Evolutionary conservation across 2,329 filamentous ascomycete species (phyloP), one percentile per base, ranked within the genome.

Genomic region (Aspergillus fijiensis): DNA sequence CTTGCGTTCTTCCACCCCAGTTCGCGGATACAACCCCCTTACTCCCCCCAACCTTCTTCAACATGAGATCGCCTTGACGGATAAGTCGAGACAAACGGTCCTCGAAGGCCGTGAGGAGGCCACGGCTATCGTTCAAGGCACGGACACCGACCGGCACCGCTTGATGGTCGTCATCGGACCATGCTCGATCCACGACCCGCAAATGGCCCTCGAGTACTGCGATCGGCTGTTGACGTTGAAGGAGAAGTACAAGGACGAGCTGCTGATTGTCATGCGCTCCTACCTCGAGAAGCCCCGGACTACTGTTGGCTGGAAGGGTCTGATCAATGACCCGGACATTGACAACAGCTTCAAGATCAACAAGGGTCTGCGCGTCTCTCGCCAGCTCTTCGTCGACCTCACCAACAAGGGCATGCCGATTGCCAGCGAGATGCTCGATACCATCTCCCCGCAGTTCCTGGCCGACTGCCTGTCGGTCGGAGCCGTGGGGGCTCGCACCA

Each of bases 271-370:
- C 63, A 99, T 99, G 95, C 90, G 95, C 69, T 91, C 92, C 65
- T 99, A 99, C 85, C 87, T 99, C 62, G 95, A 99, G 84, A 99
- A 99, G 84, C 95, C 95, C 23, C 88, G 95, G 65, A 99, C 95
- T 29, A 99, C 95, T 0, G 92, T 99, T 29, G 95, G 95, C 68
- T 99, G 95, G 95, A 99, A 99, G 82, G 95, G 95, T 53, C 82
- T 99, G 70, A 96, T 99, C 81, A 98, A 99, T 76, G 95, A 99
- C 79, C 95, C 95, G 2, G 94, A 98, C 73, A 96, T 99, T 74
- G 93, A 98, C 78, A 94, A 96, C 77, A 95, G 90, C 78, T 98
- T 96, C 89, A 88, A 97, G 80, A 98, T 99, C 81, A 98, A 98
- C 84, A 98, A 98, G 84, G 95, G 95, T 21, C 80, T 99, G 72